These are phyloP conservation scores for Plenodomus lindquistii DNA, from an alignment of 2,329 filamentous ascomycete species.

Conservation along the genomic window DNA sequence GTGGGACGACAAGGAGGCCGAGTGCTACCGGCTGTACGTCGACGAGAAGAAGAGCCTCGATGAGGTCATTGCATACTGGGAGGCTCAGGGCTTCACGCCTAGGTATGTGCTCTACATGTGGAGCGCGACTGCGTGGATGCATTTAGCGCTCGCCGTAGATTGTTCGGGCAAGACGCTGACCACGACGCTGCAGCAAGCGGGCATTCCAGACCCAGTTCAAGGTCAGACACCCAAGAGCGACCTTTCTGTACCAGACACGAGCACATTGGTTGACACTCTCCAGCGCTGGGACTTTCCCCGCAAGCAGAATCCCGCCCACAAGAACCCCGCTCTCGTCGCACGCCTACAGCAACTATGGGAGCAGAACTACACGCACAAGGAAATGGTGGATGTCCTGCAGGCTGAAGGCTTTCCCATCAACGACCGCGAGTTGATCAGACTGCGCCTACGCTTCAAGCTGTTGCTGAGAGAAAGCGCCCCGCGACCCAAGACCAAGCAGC, in stretches of 20 bases:
- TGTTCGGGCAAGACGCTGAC: slow-evolving; percentile 13
- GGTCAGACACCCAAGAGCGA: slow-evolving; percentile 15
- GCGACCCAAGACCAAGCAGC: slow-evolving; percentile 57
- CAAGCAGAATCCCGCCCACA: slow-evolving; percentile 73
- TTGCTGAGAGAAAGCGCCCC: slow-evolving; percentile 57
- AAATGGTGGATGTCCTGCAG: slow-evolving; percentile 72
- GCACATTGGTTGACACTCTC: slow-evolving; percentile 10
- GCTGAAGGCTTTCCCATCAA: slow-evolving; percentile 75
- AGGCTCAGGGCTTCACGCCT: slow-evolving; percentile 67
- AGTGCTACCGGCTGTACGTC: slow-evolving; percentile 75
- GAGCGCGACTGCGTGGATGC: slow-evolving; percentile 12
- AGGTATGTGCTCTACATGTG: slow-evolving; percentile 55
- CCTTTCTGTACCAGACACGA: not conserved
- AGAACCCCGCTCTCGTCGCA: slow-evolving; percentile 67
- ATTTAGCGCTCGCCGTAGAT: slow-evolving; percentile 28
- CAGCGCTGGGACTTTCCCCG: slow-evolving; percentile 75
- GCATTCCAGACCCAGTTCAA: slow-evolving; percentile 77
- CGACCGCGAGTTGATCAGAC: slow-evolving; percentile 69
- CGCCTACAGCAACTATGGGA: slow-evolving; percentile 80
- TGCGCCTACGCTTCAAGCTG: slow-evolving; percentile 71
- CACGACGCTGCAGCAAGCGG: slow-evolving; percentile 62
- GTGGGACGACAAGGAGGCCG: slow-evolving; percentile 68
- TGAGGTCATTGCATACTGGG: slow-evolving; percentile 72
- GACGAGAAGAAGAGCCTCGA: slow-evolving; percentile 72
- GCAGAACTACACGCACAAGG: slow-evolving; percentile 69